Base-by-base conservation (phyloP, 1,284 basidiomycete genomes). In the Rhizoctonia solani region DNA sequence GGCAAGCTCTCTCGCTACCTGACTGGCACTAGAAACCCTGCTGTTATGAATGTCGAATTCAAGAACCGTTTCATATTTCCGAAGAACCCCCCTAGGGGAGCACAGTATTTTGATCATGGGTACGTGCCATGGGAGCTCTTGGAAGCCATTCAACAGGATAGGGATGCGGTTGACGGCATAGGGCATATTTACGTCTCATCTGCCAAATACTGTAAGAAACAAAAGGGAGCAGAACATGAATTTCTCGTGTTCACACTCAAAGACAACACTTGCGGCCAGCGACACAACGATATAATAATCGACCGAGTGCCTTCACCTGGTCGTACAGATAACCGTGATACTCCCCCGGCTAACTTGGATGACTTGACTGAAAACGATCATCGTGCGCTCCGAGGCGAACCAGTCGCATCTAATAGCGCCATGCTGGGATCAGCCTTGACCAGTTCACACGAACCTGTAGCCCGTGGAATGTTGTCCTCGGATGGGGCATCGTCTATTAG, bases 161-260 rank as follows among this genome's bases (percentile, higher is more conserved):
- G 9, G 6, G n/a, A 19, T 46, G 44, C 44, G 9, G 44, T 46
- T 11, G 44, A 49, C 30, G 41, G 44, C 11, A 47, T 59, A 6
- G 56, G 44, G 14, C 16, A 49, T 30, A 59, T 59, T 27, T 59
- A 49, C 32, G 56, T 59, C 6, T 29, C 29, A n/a, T 49, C 44
- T 5, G 44, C 44, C 4, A 44, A 47, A 19, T 59, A 59, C 19
- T 59, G 56, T 21, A 59, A 59, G 30, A 16, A 34, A 25, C 4
- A 9, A 8, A 30, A 47, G 6, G 30, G 30, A n/a, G n/a, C 56
- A 19, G 21, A 59, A 23, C 56, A 59, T 46, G 56, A 59, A 39
- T 59, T 59, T 27, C 44, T 59, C 30, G 14, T 49, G 25, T 14
- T 59, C n/a, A 13, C 8, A 16, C 14, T 56, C 8, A n/a, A 29